Base-by-base conservation (phyloP, 495 filamentous ascomycete species). In the Astrothelium macrocarpum region DNA sequence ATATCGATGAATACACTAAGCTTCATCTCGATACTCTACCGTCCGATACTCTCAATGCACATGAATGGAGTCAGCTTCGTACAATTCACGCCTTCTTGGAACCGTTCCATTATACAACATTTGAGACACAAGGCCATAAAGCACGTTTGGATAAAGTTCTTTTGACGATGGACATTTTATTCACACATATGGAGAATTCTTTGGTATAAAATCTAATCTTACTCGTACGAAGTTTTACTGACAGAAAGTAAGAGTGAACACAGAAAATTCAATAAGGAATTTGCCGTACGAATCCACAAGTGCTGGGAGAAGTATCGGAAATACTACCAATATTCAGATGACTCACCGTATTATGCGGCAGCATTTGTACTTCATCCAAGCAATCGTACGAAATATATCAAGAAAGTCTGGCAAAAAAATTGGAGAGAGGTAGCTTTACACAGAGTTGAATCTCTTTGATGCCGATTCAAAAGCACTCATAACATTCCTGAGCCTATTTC, bases 281-380 rank as follows among this genome's bases (percentile, higher is more conserved):
- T n/a, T n/a, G n/a, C n/a, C n/a, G n/a, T n/a, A n/a, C n/a, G n/a
- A n/a, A n/a, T n/a, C n/a, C n/a, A n/a, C n/a, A n/a, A n/a, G n/a
- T n/a, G n/a, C n/a, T n/a, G n/a, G n/a, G n/a, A n/a, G n/a, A n/a
- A n/a, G n/a, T n/a, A n/a, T n/a, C n/a, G n/a, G n/a, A n/a, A n/a
- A n/a, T n/a, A n/a, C n/a, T n/a, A n/a, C n/a, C n/a, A n/a, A n/a
- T n/a, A n/a, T n/a, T n/a, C n/a, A n/a, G n/a, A n/a, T n/a, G n/a
- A n/a, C n/a, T 60, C 26, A 20, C 59, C 59, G 12, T 36, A 31
- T 20, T 60, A 60, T 36, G 26, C 59, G 11, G 59, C 59, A 60
- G 59, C 59, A 20, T 26, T 29, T 31, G 32, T 60, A 39, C 59
- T 60, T 32, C 26, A 60, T 36, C 59, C 26, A 36, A 36, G 32